A percentile compares a stretch with the other conserved stretches of the same genome.
Evolutionary conservation across 352 stramenopile species (phyloP).

Genomic region (Pythium plurisporium): DNA sequence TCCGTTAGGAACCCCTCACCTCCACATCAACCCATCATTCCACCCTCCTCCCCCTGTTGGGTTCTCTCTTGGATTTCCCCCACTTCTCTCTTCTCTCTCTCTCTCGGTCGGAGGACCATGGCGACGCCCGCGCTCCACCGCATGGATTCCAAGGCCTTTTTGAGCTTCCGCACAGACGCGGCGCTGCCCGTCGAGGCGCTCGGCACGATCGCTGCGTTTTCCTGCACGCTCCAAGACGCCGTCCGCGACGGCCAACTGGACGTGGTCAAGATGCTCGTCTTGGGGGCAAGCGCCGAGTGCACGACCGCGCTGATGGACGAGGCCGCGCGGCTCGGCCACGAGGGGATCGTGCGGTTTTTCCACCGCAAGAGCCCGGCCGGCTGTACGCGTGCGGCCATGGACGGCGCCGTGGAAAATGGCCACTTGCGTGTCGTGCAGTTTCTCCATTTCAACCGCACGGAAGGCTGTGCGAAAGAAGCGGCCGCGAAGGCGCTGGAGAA

Average conservation of each 20-base stretch:
- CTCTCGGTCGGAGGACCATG: not conserved
- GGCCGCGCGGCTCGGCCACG: conserved; percentile 27
- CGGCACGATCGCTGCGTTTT: conserved; percentile 37
- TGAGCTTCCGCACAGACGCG: conserved; percentile 9
- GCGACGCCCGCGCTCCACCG: not conserved
- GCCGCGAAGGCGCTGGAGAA: conserved; percentile 32
- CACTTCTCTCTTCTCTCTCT: not conserved
- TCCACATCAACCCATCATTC: not conserved
- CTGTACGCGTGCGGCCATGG: conserved; percentile 45
- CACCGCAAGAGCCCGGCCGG: conserved; percentile 25
- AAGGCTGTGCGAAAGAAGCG: conserved; percentile 39
- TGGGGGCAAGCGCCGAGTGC: conserved; percentile 24
- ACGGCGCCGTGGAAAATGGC: conserved; percentile 30
- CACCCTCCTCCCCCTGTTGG: not conserved
- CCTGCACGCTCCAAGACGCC: conserved; percentile 35
- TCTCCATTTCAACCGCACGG: conserved; percentile 37
- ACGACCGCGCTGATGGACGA: conserved; percentile 30
- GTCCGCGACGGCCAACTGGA: conserved; percentile 25
- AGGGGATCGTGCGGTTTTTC: conserved; percentile 38
- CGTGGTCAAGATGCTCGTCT: conserved; percentile 31
- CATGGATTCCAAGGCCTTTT: conserved; percentile 6
- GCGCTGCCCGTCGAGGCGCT: conserved; percentile 45
- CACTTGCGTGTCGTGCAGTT: conserved; percentile 43
- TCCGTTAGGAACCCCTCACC: not conserved
- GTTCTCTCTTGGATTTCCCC: not conserved